Base-by-base conservation (phyloP, 2,329 filamentous ascomycete genomes). In the Penicillium nordicum region DNA sequence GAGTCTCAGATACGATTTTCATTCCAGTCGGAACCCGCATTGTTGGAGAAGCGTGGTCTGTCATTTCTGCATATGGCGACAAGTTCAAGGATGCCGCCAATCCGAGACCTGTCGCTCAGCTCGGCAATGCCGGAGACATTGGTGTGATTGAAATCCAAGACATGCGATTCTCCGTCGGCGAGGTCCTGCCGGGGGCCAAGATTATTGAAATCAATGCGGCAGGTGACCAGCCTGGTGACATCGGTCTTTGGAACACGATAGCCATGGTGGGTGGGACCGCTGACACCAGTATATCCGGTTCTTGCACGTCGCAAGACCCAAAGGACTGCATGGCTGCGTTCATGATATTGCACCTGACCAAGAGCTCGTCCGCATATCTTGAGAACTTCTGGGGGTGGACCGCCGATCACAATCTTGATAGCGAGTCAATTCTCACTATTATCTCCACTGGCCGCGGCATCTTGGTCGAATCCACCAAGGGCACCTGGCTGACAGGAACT, bases 331-430 rank as follows among this genome's bases (percentile, higher is more conserved):
- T 78, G 66, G 80, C 77, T 1, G 78, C 80, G 0, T 80, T 77
- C 53, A 69, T 78, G 34, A 68, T 82, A 51, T 71, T 86, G 47
- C 82, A 86, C 62, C 70, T 85, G 18, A 79, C 78, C 0, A 56
- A 71, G 12, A 71, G 68, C 0, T 76, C 78, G 0, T 78, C 78
- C 1, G 78, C 77, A 4, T 84, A 84, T 59, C 73, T 84, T 41
- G 82, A 85, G 65, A 83, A 84, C 62, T 71, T 79, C 53, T 78
- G 79, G 79, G 68, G 75, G 4, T 81, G 79, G 79, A 79, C 74
- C 16, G 76, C 77, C 4, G 65, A 81, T 59, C 79, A 81, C 67
- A 79, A 79, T 57, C 71, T 84, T 36, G 74, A 79, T 47, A 80
- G 78, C 30, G 41, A 56, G 1, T 62, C 63, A 0, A 57, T 62